Evolutionary conservation across 83 land plant genomes (phyloP), one percentile per base, ranked within the genome.

Genomic region (Thuja plicata): DNA sequence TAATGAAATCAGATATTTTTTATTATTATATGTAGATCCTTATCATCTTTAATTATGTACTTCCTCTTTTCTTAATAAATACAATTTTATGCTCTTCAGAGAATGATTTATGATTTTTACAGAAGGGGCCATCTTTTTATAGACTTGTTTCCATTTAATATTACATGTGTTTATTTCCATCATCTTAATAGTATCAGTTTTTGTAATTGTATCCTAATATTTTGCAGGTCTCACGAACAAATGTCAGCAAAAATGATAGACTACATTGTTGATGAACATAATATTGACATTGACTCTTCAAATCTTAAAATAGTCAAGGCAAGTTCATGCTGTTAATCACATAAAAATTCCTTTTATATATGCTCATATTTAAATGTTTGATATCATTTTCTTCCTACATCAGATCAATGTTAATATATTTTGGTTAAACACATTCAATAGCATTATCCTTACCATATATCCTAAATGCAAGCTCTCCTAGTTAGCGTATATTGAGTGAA

Each of bases 161-260:
- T 78, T 37, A 78, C 3, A 37, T 78, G 40, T 79, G 9, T 66
- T 21, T 17, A 79, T 17, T 40, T 79, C 45, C 8, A 11, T 79
- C 19, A 21, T 79, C 41, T 19, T 17, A 7, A 79, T 21, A 40
- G 45, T 19, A 40, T 79, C 19, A 19, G 19, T 19, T 12, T 38
- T 79, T 79, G 24, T 40, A 32, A 79, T 40, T 19, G 17, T 41
- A 79, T 40, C 27, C 27, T 7, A 79, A 17, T 79, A 46, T 79
- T 88, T 79, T 89, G 41, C 87, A 97, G 99, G 99, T 91, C 92
- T 87, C 99, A 98, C 89, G 99, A 98, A 88, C 87, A 93, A 41
- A 98, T 97, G 99, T 98, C 99, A 45, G 91, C 84, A 62, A 90
- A 92, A 89, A 91, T 98, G 97, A 89, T 98, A 57, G 97, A 98